These are phyloP conservation scores for Thielaviopsis cerberus DNA, from an alignment of 2,329 filamentous ascomycete species.

Conservation along the genomic window DNA sequence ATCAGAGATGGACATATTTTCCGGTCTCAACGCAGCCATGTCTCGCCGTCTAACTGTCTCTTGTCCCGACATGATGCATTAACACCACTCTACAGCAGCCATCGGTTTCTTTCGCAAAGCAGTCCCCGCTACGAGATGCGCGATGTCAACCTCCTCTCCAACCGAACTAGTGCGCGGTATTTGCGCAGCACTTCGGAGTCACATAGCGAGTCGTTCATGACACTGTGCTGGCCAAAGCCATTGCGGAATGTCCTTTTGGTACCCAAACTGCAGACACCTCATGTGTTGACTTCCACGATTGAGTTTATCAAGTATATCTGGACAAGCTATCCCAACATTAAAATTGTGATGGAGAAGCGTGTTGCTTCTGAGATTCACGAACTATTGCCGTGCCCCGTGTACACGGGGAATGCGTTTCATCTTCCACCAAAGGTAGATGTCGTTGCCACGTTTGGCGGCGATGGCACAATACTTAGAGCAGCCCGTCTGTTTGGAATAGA, in stretches of 20 bases:
- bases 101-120: slow-evolving; percentile 32
- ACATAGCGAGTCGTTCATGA: slow-evolving; percentile 31
- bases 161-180: slow-evolving; percentile 44
- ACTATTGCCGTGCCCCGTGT: slow-evolving; percentile 54
- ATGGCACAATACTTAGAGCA: slow-evolving; percentile 76
- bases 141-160: slow-evolving; percentile 30
- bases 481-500: slow-evolving; percentile 59
- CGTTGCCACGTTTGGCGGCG: slow-evolving; percentile 76
- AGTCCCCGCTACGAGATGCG: slow-evolving; percentile 27
- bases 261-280: slow-evolving; percentile 37
- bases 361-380: slow-evolving; percentile 56
- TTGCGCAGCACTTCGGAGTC: slow-evolving; percentile 29
- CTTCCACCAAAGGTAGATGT: slow-evolving; percentile 72
- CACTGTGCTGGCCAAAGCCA: slow-evolving; percentile 34
- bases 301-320: slow-evolving; percentile 53
- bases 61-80: neutral
- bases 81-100: neutral
- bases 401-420: slow-evolving; percentile 32
- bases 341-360: slow-evolving; percentile 64
- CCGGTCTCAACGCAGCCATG: neutral
- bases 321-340: slow-evolving; percentile 59
- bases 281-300: slow-evolving; percentile 33
- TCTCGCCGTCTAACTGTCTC: neutral
- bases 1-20: neutral
- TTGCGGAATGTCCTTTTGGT: slow-evolving; percentile 39